These are phyloP conservation scores for Colletotrichum tropicicola DNA, from an alignment of 2,329 filamentous ascomycete species.

Conservation along the genomic window DNA sequence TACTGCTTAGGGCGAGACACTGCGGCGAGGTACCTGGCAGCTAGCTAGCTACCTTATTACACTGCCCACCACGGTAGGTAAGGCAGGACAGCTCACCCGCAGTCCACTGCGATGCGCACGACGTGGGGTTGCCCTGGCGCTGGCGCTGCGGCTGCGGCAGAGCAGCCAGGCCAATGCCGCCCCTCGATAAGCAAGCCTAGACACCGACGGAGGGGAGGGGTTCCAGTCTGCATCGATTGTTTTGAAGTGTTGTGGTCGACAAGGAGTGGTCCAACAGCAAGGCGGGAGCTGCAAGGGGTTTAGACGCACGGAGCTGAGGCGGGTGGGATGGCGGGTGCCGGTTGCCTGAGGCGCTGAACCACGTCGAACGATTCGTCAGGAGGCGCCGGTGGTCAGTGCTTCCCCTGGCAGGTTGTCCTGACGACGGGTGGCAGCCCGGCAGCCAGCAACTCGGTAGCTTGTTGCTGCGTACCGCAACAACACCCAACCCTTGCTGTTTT, in stretches of 20 bases:
- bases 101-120: not conserved
- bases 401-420: slow-evolving; percentile 26
- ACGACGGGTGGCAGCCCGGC: slow-evolving; percentile 31
- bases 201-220: not conserved
- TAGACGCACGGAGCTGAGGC: not conserved
- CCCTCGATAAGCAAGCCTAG: slow-evolving; percentile 5
- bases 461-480: slow-evolving; percentile 14
- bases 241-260: slow-evolving; percentile 6
- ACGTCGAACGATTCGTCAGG: slow-evolving; percentile 16
- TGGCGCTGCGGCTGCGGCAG: slow-evolving; percentile 9
- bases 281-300: slow-evolving; percentile 5
- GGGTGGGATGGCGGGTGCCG: slow-evolving; percentile 6
- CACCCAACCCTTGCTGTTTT: slow-evolving; percentile 31
- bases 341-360: slow-evolving; percentile 25
- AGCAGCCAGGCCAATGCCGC: slow-evolving; percentile 1
- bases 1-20: not conserved
- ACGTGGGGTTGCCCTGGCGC: slow-evolving; percentile 24
- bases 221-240: slow-evolving; percentile 11
- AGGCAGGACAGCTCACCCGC: not conserved
- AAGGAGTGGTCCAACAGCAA: slow-evolving; percentile 18
- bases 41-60: too few species aligned
- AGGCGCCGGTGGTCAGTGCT: slow-evolving; percentile 17
- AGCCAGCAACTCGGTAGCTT: not conserved
- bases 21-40: not conserved
- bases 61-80: too few species aligned